Evolutionary conservation across 192 early-diverging fungal species (phyloP).

Genomic region (Coemansia sp.): DNA sequence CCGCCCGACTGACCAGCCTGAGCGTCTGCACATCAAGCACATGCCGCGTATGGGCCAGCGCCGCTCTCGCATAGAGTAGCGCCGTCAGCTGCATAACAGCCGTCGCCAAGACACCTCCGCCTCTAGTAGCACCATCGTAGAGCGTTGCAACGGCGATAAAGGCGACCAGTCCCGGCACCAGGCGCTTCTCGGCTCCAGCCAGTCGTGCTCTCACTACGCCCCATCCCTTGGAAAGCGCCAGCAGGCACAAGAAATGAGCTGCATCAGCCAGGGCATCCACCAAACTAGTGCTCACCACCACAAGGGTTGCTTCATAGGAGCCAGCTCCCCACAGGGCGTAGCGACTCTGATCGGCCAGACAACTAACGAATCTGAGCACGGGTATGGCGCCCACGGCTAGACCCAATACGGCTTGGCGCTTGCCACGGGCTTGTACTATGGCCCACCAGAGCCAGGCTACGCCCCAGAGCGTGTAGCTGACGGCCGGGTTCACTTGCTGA

Average conservation of each 20-base stretch:
- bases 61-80: conserved; percentile 30
- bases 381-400: conserved; percentile 30
- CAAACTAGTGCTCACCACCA: conserved; percentile 42
- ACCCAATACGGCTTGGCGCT: conserved; percentile 10
- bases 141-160: conserved; percentile 36
- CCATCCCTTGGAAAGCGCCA: conserved; percentile 49
- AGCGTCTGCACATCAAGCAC: conserved; percentile 39
- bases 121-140: conserved; percentile 43
- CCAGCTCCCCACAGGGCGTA: conserved; percentile 27
- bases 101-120: conserved; percentile 43
- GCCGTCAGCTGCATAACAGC: conserved; percentile 29
- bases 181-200: conserved; percentile 40
- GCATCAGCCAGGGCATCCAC: conserved; percentile 45
- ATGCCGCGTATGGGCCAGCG: conserved; percentile 26
- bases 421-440: not conserved
- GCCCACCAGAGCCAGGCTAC: conserved; percentile 22
- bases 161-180: conserved; percentile 36
- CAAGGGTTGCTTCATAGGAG: conserved; percentile 43
- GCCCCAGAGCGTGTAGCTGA: conserved; percentile 39
- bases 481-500: conserved; percentile 29
- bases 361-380: conserved; percentile 34
- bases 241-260: conserved; percentile 24
- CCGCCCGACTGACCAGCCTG: conserved; percentile 40
- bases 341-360: conserved; percentile 47
- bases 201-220: conserved; percentile 40